Evolutionary conservation across 768 basidiomycete species (phyloP).

Genomic region (Xerocomellus amylosporus): DNA sequence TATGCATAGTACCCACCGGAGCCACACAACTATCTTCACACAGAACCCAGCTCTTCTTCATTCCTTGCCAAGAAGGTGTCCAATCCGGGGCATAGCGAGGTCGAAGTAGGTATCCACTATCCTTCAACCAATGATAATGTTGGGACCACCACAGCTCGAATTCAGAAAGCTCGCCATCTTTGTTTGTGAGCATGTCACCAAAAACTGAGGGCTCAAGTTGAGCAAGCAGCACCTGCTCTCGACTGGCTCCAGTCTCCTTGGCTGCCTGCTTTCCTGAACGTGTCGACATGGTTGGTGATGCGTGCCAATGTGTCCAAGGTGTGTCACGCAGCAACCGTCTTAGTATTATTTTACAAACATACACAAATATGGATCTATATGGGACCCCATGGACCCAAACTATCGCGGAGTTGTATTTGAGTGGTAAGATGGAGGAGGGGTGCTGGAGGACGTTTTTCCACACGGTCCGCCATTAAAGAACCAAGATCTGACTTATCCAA

Average conservation of each 20-base stretch:
- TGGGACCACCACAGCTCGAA: constrained; percentile 9
- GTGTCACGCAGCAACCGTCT: no score
- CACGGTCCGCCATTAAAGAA: no score
- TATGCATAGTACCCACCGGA: no score
- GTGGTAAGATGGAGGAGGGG: neutral
- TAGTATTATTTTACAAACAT: neutral
- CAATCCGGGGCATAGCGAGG: constrained; percentile 21
- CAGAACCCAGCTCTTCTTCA: neutral
- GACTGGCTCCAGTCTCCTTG: no score
- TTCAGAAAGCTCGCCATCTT: neutral
- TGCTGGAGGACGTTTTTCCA: no score
- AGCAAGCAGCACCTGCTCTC: no score
- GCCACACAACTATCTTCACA: constrained; percentile 6
- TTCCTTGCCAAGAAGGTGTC: constrained; percentile 20
- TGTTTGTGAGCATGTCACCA: no score
- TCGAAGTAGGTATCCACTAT: constrained; percentile 16
- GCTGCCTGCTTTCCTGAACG: no score
- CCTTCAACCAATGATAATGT: constrained; percentile 15
- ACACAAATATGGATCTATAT: constrained; percentile 1
- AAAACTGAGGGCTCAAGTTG: no score
- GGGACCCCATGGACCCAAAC: constrained; percentile 7
- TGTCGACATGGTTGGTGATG: no score
- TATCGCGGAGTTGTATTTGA: constrained; percentile 5
- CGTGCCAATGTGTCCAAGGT: no score
- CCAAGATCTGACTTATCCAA: no score